Evolutionary conservation across 2,329 filamentous ascomycete genomes (phyloP).

Genomic region (Trematosphaeria pertusa): DNA sequence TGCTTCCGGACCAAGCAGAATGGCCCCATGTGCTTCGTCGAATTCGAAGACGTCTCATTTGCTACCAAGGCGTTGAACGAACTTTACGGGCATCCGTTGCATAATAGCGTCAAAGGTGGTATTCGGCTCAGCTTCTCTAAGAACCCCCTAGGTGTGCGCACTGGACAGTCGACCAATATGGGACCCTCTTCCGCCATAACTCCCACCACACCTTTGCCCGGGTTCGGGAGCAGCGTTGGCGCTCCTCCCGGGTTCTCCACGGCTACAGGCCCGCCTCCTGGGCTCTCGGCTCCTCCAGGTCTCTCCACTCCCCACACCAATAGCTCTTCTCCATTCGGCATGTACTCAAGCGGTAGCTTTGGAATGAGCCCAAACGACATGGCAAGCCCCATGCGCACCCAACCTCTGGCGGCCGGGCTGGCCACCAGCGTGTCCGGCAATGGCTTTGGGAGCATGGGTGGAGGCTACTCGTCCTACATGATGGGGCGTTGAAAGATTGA

Average conservation of each 20-base stretch:
- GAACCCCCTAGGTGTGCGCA: constrained; percentile 91
- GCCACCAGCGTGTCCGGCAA: constrained; percentile 40
- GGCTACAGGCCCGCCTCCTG: constrained; percentile 80
- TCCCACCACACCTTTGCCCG: constrained; percentile 60
- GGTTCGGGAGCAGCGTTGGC: constrained; percentile 65
- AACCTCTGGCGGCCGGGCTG: constrained; percentile 41
- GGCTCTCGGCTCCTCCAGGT: constrained; percentile 77
- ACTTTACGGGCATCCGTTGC: constrained; percentile 83
- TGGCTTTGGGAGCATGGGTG: constrained; percentile 39
- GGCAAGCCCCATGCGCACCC: constrained; percentile 32
- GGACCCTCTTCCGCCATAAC: constrained; percentile 59
- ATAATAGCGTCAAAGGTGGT: constrained; percentile 92
- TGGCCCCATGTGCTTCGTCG: constrained; percentile 98
- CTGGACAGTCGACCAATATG: constrained; percentile 68
- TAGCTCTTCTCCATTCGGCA: constrained; percentile 40
- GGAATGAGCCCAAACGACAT: constrained; percentile 45
- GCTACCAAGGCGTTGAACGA: constrained; percentile 91
- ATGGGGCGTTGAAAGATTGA: constrained; percentile 43
- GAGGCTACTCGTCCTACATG: constrained; percentile 47
- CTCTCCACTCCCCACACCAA: constrained; percentile 55
- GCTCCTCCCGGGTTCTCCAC: constrained; percentile 66
- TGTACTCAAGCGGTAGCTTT: constrained; percentile 48
- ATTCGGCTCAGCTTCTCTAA: constrained; percentile 97
- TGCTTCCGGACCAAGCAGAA: constrained; percentile 96
- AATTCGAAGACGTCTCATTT: constrained; percentile 92